Percentiles rank a stretch among this genome's conserved stretches.
Evolutionary conservation across 106 monocot species (phyloP).

Genomic region (Dendrobium huoshanense): DNA sequence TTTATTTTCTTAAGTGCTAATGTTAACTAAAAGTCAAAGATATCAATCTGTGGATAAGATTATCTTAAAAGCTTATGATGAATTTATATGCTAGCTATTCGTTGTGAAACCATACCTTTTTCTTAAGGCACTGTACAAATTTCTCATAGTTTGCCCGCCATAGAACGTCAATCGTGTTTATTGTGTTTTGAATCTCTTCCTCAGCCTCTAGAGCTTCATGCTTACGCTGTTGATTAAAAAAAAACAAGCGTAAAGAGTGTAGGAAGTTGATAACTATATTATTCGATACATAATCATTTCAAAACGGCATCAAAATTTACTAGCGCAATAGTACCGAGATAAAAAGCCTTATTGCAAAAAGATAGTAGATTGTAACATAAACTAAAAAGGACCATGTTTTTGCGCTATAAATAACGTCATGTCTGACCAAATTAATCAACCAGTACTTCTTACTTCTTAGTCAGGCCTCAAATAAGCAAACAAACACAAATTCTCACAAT

Average conservation of each 20-base stretch:
- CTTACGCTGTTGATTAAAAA: constrained; percentile 44
- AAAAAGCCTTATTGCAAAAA: neutral
- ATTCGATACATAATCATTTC: neutral
- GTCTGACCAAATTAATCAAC: neutral
- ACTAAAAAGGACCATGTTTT: neutral
- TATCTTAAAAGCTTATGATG: neutral
- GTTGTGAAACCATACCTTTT: constrained; percentile 43
- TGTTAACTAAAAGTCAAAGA: neutral
- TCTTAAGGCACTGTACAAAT: constrained; percentile 60
- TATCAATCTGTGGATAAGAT: neutral
- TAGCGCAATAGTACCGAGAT: neutral
- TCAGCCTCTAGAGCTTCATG: constrained; percentile 48
- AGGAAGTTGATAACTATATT: neutral
- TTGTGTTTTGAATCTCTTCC: constrained; percentile 47
- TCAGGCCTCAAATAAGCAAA: neutral
- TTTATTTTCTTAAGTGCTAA: neutral
- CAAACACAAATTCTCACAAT: neutral
- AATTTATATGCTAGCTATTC: neutral
- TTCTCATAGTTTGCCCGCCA: constrained; percentile 95
- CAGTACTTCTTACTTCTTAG: neutral
- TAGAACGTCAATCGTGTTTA: constrained; percentile 75
- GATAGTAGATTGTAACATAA: neutral
- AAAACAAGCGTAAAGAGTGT: neutral
- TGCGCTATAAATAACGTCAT: neutral
- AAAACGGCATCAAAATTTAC: neutral